These are phyloP conservation scores for Populus hybrid DNA, from an alignment of 441 rosid genomes.

Conservation along the genomic window DNA sequence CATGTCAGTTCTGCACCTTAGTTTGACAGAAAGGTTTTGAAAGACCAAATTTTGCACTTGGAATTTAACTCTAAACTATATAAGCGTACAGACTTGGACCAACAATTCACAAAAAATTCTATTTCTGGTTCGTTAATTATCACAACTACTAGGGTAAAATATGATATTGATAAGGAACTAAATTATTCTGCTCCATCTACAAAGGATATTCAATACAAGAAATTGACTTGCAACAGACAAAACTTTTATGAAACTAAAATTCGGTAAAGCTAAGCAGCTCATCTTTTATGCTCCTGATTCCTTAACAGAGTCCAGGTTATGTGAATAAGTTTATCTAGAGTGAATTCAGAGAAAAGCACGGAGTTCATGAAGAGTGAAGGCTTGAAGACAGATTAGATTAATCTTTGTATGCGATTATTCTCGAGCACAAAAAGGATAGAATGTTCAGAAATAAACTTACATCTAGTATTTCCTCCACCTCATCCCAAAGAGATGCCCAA, in stretches of 20 bases:
- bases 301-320: no score
- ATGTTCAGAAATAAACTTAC: conserved; percentile 31
- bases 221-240: no score
- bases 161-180: no score
- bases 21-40: background rate
- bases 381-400: background rate
- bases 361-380: background rate
- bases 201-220: no score
- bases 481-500: conserved; percentile 79
- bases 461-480: conserved; percentile 60
- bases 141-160: background rate
- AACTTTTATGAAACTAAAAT: no score
- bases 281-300: no score
- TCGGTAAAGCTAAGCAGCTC: no score
- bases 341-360: background rate
- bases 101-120: background rate
- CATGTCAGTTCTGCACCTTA: no score
- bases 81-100: background rate
- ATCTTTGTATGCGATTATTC: background rate
- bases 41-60: background rate
- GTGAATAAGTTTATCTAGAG: no score
- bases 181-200: no score
- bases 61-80: background rate
- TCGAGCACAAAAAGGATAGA: background rate
- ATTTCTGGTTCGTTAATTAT: background rate